A percentile compares a stretch with the other conserved stretches of the same genome.
Evolutionary conservation across 257 asterid species (phyloP).

Genomic region (Fraxinus cuspidata): DNA sequence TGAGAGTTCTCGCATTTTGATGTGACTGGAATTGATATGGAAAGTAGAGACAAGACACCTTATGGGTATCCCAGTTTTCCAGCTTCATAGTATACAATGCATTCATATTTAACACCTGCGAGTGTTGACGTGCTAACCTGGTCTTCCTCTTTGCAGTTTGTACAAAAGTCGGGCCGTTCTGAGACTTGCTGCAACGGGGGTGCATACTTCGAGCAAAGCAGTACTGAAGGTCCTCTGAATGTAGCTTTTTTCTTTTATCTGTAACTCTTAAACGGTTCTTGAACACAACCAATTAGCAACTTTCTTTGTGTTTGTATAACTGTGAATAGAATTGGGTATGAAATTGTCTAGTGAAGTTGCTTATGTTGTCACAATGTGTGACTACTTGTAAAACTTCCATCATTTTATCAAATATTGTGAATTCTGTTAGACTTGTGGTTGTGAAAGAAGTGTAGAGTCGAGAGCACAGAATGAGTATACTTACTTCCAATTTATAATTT

Average conservation of each 20-base stretch:
- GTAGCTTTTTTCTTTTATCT: constrained; percentile 5
- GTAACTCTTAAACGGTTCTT: no score
- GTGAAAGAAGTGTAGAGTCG: no score
- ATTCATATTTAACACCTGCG: neutral
- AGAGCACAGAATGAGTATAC: no score
- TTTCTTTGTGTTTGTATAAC: constrained; percentile 21
- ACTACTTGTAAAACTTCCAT: neutral
- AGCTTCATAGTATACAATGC: neutral
- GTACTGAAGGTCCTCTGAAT: constrained; percentile 51
- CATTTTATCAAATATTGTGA: neutral
- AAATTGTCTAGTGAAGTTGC: neutral
- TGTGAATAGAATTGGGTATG: constrained; percentile 21
- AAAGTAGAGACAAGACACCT: neutral
- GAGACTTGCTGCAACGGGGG: constrained; percentile 66
- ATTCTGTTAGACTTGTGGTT: no score
- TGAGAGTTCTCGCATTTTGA: neutral
- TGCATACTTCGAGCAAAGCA: constrained; percentile 64
- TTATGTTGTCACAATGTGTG: neutral
- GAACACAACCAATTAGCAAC: neutral
- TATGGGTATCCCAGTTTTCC: neutral
- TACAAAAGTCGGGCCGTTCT: constrained; percentile 70
- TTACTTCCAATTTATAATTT: no score
- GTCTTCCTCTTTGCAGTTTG: constrained; percentile 51
- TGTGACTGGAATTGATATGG: neutral
- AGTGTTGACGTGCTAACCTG: neutral